Base-by-base conservation (phyloP, 148 eudicot species). In the Linanthus parryae region DNA sequence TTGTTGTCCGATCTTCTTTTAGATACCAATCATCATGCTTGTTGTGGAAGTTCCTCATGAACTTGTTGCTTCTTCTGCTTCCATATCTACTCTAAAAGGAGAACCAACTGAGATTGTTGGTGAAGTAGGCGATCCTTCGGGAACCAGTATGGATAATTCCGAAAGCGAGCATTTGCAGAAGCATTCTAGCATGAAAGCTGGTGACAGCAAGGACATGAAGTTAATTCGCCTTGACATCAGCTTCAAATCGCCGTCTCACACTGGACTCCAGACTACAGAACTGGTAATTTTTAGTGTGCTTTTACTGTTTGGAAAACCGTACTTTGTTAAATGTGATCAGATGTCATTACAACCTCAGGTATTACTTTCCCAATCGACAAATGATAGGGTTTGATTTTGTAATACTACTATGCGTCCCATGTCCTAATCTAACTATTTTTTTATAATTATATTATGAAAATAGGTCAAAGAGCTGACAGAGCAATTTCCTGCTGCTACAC, bases 11-110 rank as follows among this genome's bases (percentile, higher is more conserved):
- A 45, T 33, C 48, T 59, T 37, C 47, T 57, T 78, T 52, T 60
- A 89, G 97, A 87, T 91, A 65, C 98, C 98, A 13, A 79, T 87
- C 52, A 91, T 91, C 77, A 91, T 87, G 98, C 95, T 91, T 67
- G 87, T 83, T 75, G 95, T 81, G 73, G 98, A 91, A 69, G 98
- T 86, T 67, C 98, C 98, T 31, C 75, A 50, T 58, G 94, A 87
- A 59, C 54, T 79, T 27, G 64, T 86, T 48, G 61, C 71, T 12
- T 44, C 79, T 53, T 49, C 73, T 58, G 60, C 63, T 63, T 59
- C 89, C 70, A 43, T 65, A 44, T 80, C 60, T 45, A 64, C 65
- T 25, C 58, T 65, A 33, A 61, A 71, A 31, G 72, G 50, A 48
- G 86, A 73, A 56, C 64, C 73, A 48, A 57, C 30, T 56, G 74